phyloP scores from a whole-genome alignment of 78 protist genomes.

The Mastigamoeba balamuthi region DNA sequence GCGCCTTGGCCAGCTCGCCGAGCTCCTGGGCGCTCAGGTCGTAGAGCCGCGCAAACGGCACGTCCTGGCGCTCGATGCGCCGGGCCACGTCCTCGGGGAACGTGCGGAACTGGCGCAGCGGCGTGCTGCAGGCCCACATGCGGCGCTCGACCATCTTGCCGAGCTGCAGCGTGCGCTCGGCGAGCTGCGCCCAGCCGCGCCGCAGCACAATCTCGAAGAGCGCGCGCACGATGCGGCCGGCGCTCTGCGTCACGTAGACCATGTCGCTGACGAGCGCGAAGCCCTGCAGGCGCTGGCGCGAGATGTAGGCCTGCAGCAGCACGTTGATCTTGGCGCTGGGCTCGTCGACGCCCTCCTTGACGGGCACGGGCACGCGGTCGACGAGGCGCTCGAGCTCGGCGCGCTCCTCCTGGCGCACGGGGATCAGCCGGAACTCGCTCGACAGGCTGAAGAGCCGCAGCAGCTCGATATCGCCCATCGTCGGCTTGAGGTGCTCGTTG shows the following conservation, averaged over 20 bases:
- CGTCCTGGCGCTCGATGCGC: constrained; percentile 69
- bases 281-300: constrained; percentile 85
- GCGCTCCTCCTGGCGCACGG: constrained; percentile 93
- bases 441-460: constrained; percentile 72
- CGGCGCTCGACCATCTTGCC: constrained; percentile 84
- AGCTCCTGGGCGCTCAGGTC: constrained; percentile 67
- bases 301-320: constrained; percentile 95
- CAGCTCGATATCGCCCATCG: constrained; percentile 84
- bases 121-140: constrained; percentile 90
- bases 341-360: constrained; percentile 70
- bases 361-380: constrained; percentile 93
- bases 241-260: constrained; percentile 95
- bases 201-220: constrained; percentile 82
- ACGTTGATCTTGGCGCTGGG: constrained; percentile 83
- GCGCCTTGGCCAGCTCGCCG: constrained; percentile 70
- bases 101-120: constrained; percentile 88
- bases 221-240: constrained; percentile 89
- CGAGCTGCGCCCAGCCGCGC: constrained; percentile 91
- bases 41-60: constrained; percentile 74
- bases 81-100: constrained; percentile 67
- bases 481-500: constrained; percentile 75
- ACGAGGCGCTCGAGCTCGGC: constrained; percentile 80
- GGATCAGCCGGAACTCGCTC: constrained; percentile 81
- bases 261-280: constrained; percentile 93
- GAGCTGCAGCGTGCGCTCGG: constrained; percentile 56